phyloP scores from a whole-genome alignment of 2,329 filamentous ascomycete genomes.

The Aspergillus felis region DNA sequence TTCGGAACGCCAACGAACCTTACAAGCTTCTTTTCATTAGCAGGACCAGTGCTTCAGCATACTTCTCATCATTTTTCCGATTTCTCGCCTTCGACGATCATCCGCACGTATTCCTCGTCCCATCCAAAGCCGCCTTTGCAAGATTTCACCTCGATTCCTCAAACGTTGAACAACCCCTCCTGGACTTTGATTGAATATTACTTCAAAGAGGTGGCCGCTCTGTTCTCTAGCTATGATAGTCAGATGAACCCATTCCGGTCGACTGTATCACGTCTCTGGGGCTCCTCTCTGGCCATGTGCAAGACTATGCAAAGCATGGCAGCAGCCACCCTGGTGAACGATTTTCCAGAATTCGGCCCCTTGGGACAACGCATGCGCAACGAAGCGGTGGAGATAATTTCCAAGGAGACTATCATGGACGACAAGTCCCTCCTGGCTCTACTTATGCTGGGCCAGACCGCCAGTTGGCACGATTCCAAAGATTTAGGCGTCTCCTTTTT shows the following conservation, averaged over 20 bases:
- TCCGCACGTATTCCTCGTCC: conserved; percentile 30
- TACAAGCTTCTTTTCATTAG: conserved; percentile 21
- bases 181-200: conserved; percentile 61
- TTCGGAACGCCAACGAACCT: conserved; percentile 17
- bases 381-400: conserved; percentile 51
- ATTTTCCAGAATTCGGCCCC: conserved; percentile 52
- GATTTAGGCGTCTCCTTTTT: conserved; percentile 54
- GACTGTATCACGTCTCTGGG: conserved; percentile 55
- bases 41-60: conserved; percentile 17
- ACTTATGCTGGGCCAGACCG: conserved; percentile 57
- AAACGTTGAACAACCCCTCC: conserved; percentile 45
- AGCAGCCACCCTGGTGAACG: conserved; percentile 56
- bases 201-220: conserved; percentile 58
- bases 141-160: conserved; percentile 34
- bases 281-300: conserved; percentile 56
- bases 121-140: conserved; percentile 17
- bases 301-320: conserved; percentile 63
- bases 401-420: conserved; percentile 45
- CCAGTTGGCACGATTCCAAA: conserved; percentile 56
- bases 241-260: conserved; percentile 59
- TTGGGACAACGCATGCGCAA: conserved; percentile 50
- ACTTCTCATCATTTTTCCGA: conserved; percentile 17
- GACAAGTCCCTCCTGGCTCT: conserved; percentile 56
- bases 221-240: conserved; percentile 64
- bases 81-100: conserved; percentile 31